Conservation (phyloP, 495 filamentous ascomycete species). For the Penicillium crystallinum region DNA sequence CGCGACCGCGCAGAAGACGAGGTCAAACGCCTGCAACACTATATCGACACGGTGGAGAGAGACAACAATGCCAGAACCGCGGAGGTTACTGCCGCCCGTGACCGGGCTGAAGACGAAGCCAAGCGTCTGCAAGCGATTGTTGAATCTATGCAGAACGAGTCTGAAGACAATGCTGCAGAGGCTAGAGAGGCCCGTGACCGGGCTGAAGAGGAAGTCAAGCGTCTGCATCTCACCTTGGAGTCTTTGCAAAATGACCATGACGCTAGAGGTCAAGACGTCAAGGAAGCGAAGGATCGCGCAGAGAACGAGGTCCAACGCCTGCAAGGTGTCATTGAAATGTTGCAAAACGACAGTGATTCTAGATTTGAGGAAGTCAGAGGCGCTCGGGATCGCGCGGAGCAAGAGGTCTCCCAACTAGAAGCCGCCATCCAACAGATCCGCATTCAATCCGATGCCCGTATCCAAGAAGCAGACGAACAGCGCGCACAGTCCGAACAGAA, state of each 20-base stretch:
- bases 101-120: conserved; percentile 28
- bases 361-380: conserved; percentile 11
- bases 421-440: conserved; percentile 35
- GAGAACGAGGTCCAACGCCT: conserved; percentile 19
- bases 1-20: conserved; percentile 11
- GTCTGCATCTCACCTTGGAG: not conserved
- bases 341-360: conserved; percentile 13
- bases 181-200: not conserved
- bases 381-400: conserved; percentile 28
- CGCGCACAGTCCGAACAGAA: conserved; percentile 40
- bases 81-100: conserved; percentile 21
- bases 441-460: conserved; percentile 29
- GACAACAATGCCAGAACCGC: conserved; percentile 7
- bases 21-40: conserved; percentile 17
- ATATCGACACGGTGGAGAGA: conserved; percentile 10
- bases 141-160: not conserved
- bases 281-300: conserved; percentile 5
- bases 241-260: conserved; percentile 2
- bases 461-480: conserved; percentile 23
- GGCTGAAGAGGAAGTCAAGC: conserved; percentile 1
- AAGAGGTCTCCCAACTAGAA: conserved; percentile 33
- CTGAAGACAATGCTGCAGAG: not conserved
- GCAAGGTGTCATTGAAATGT: conserved; percentile 10
- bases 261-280: conserved; percentile 9
- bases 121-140: conserved; percentile 11